Evolutionary conservation across 176 grass and related monocot species (phyloP).

Genomic region (Ensete glaucum): DNA sequence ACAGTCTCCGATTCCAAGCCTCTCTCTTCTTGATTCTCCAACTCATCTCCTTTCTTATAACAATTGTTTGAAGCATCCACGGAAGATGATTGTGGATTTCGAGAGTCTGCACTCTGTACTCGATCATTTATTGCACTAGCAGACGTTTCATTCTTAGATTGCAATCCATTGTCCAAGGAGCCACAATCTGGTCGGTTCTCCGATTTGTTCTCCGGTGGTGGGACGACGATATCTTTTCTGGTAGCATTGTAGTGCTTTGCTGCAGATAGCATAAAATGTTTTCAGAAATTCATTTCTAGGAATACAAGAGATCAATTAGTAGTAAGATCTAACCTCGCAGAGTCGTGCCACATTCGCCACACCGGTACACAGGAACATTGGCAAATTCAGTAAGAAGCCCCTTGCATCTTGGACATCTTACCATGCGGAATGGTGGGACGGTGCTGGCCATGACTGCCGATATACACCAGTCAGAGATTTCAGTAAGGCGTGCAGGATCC

Average conservation of each 20-base stretch:
- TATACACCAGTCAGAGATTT: neutral
- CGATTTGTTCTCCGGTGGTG: constrained; percentile 13
- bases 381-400: constrained; percentile 57
- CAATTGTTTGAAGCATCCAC: neutral
- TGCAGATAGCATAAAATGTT: constrained; percentile 22
- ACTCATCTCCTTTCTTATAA: neutral
- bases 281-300: constrained; percentile 9
- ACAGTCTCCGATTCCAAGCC: neutral
- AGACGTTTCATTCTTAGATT: constrained; percentile 7
- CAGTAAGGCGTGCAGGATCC: neutral
- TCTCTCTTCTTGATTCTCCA: neutral
- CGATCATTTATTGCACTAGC: neutral
- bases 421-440: constrained; percentile 33
- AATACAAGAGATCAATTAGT: neutral
- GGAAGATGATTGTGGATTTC: neutral
- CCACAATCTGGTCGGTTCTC: constrained; percentile 15
- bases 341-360: constrained; percentile 51
- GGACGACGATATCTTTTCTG: constrained; percentile 27
- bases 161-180: constrained; percentile 17
- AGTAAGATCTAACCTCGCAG: constrained; percentile 47
- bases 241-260: constrained; percentile 42
- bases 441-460: constrained; percentile 34
- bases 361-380: constrained; percentile 47
- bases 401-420: constrained; percentile 74
- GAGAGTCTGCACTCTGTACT: neutral